phyloP scores from a whole-genome alignment of 306 rosid species.

The Begonia fuchsioides region DNA sequence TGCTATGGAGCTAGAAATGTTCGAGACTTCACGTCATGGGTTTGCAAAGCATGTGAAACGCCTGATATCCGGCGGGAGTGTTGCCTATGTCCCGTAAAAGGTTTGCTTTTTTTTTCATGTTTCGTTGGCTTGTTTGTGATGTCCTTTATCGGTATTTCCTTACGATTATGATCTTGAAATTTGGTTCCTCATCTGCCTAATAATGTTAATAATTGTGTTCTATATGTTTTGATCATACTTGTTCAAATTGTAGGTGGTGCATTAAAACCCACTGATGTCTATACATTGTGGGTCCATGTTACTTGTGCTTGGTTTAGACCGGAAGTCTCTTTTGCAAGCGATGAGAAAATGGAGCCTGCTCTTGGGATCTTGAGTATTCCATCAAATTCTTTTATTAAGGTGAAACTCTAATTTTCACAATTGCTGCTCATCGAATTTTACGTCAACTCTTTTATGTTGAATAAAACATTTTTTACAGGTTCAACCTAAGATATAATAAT shows the following conservation, averaged over 20 bases:
- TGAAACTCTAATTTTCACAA: slow-evolving; percentile 13
- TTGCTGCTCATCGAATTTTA: slow-evolving; percentile 2
- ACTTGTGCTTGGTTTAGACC: slow-evolving; percentile 99
- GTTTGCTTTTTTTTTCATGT: slow-evolving; percentile 13
- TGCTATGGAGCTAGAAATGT: slow-evolving; percentile 98
- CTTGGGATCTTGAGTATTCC: slow-evolving; percentile 96
- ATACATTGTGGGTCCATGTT: slow-evolving; percentile 91
- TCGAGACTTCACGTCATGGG: slow-evolving; percentile 89
- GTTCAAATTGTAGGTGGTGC: slow-evolving; percentile 75
- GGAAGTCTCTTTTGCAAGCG: slow-evolving; percentile 93
- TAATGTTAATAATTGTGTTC: background rate
- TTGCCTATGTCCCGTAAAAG: slow-evolving; percentile 98
- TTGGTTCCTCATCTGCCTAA: no score
- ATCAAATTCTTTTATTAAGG: slow-evolving; percentile 98
- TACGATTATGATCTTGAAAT: no score
- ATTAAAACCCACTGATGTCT: slow-evolving; percentile 87
- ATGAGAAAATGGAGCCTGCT: slow-evolving; percentile 98
- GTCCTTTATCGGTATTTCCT: background rate
- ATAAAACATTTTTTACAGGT: background rate
- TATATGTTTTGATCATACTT: slow-evolving; percentile 11
- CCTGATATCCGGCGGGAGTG: slow-evolving; percentile 84
- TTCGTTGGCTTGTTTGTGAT: slow-evolving; percentile 2
- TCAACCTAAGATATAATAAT: slow-evolving; percentile 4
- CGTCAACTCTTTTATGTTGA: background rate
- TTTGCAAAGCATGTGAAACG: slow-evolving; percentile 93